These are phyloP conservation scores for Pyrrhoderma noxium DNA, from an alignment of 1,284 basidiomycete species.

Conservation along the genomic window DNA sequence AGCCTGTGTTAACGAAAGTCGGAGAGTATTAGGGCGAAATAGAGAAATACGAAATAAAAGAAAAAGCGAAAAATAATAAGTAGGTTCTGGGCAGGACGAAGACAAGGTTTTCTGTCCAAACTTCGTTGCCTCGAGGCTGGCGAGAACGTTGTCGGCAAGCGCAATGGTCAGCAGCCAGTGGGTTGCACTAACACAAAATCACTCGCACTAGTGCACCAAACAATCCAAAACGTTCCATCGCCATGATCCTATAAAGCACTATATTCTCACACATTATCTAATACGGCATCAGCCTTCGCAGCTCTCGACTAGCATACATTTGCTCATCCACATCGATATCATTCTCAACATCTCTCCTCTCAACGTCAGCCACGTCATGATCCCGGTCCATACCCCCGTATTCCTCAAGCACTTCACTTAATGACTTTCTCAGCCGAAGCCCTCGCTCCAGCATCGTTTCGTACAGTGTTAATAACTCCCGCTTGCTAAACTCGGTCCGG, in stretches of 20 bases:
- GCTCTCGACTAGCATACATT: conserved; percentile 51
- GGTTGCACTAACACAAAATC: no score
- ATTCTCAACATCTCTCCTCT: conserved; percentile 28
- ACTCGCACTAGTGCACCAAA: no score
- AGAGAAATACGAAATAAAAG: neutral
- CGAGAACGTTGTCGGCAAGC: neutral
- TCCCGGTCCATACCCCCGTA: conserved; percentile 30
- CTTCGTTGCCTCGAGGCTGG: conserved; percentile 5
- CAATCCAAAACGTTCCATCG: no score
- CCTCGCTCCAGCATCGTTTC: conserved; percentile 82
- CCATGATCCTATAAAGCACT: no score
- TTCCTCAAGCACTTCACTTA: conserved; percentile 55
- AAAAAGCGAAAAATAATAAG: neutral
- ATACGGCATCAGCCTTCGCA: conserved; percentile 60
- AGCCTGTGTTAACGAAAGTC: no score
- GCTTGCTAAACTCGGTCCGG: conserved; percentile 54
- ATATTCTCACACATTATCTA: no score
- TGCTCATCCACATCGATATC: conserved; percentile 40
- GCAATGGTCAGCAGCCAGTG: no score
- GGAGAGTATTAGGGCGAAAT: no score
- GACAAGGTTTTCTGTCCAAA: neutral
- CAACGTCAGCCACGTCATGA: conserved; percentile 26
- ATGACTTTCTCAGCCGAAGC: conserved; percentile 57
- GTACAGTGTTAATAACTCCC: conserved; percentile 63
- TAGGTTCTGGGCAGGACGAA: neutral